These are phyloP conservation scores for Colletotrichum spinosum DNA, from an alignment of 2,329 filamentous ascomycete genomes.

Conservation along the genomic window DNA sequence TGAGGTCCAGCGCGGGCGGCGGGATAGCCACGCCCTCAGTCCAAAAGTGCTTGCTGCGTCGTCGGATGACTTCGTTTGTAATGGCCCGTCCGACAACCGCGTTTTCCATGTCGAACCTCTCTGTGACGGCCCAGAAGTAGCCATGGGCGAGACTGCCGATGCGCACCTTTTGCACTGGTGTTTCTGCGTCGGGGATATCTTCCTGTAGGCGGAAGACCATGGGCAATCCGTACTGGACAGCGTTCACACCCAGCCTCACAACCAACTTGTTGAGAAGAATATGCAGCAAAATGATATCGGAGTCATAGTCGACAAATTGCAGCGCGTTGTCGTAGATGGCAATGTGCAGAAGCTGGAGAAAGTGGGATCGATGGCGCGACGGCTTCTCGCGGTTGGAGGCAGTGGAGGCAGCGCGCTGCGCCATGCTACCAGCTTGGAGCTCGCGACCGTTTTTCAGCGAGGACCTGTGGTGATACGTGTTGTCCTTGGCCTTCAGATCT, in stretches of 20 bases:
- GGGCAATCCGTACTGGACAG: constrained; percentile 80
- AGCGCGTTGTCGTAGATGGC: constrained; percentile 90
- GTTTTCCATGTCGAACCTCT: constrained; percentile 81
- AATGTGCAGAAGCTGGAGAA: constrained; percentile 85
- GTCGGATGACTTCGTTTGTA: constrained; percentile 79
- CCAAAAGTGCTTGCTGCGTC: constrained; percentile 83
- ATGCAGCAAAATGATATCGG: constrained; percentile 82
- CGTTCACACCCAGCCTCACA: constrained; percentile 84
- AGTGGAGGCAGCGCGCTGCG: constrained; percentile 76
- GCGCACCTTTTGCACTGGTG: constrained; percentile 78
- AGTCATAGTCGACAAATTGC: constrained; percentile 77
- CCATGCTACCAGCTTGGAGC: constrained; percentile 53
- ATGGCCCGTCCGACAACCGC: constrained; percentile 77
- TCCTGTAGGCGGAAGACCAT: constrained; percentile 93
- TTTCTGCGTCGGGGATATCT: constrained; percentile 76
- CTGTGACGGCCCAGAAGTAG: constrained; percentile 84
- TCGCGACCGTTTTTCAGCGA: constrained; percentile 56
- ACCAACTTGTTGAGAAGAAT: constrained; percentile 81
- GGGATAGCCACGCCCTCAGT: constrained; percentile 79
- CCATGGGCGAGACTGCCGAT: constrained; percentile 88
- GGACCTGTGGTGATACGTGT: constrained; percentile 57
- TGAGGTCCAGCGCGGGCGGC: constrained; percentile 70
- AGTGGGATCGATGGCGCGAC: constrained; percentile 70
- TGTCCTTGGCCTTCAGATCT: constrained; percentile 74
- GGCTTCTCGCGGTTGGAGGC: constrained; percentile 71